phyloP scores from a whole-genome alignment of 805 yeast species.

The Lipomyces chichibuensis region DNA sequence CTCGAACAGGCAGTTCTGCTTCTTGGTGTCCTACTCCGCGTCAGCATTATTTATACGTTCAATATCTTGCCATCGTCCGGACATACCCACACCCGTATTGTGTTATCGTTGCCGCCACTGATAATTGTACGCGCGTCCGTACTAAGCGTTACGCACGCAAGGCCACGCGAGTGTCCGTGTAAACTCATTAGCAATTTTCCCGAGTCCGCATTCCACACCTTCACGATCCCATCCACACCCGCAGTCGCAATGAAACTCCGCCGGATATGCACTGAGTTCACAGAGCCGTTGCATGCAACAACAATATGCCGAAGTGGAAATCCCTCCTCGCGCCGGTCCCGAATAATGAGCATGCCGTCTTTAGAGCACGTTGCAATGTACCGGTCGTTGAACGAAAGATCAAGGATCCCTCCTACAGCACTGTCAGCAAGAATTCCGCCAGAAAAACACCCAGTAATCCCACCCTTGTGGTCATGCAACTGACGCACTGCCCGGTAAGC shows the following conservation, averaged over 20 bases:
- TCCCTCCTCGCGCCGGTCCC: slow-evolving; percentile 36
- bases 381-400: slow-evolving; percentile 38
- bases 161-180: slow-evolving; percentile 80
- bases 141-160: slow-evolving; percentile 80
- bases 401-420: slow-evolving; percentile 26
- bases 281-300: slow-evolving; percentile 44
- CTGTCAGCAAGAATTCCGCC: not conserved
- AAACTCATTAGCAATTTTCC: slow-evolving; percentile 70
- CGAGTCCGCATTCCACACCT: slow-evolving; percentile 76
- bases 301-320: slow-evolving; percentile 34
- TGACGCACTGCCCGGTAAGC: slow-evolving; percentile 37
- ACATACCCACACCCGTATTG: slow-evolving; percentile 73
- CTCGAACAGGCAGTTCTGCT: slow-evolving; percentile 69
- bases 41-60: not conserved
- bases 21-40: slow-evolving; percentile 54
- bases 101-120: slow-evolving; percentile 85
- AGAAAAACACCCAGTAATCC: not conserved
- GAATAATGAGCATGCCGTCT: slow-evolving; percentile 43
- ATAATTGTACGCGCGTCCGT: slow-evolving; percentile 68
- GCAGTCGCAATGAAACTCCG: slow-evolving; percentile 42
- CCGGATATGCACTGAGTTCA: slow-evolving; percentile 43
- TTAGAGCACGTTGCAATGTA: slow-evolving; percentile 44
- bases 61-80: not conserved
- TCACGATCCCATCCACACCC: slow-evolving; percentile 75
- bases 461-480: slow-evolving; percentile 37